Conservation (phyloP, 306 rosid genomes). For the Lathyrus tuberosus region DNA sequence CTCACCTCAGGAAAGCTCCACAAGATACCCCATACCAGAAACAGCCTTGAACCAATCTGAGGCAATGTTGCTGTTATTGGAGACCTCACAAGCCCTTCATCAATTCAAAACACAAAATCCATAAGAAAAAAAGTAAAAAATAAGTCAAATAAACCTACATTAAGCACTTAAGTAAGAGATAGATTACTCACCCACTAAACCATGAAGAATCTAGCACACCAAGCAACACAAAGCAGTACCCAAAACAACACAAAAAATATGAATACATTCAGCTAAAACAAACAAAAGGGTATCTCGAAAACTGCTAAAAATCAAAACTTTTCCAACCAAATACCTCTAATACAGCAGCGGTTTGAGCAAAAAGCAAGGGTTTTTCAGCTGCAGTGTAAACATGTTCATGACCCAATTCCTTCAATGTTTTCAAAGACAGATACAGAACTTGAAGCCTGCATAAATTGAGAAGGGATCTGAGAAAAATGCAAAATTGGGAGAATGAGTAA, state of each 20-base stretch:
- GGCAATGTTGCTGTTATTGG: slow-evolving; percentile 85
- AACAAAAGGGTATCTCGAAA: slow-evolving; percentile 36
- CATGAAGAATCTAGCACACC: slow-evolving; percentile 75
- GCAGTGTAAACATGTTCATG: slow-evolving; percentile 71
- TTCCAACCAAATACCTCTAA: slow-evolving; percentile 55
- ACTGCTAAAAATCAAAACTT: slow-evolving; percentile 22
- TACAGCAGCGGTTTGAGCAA: slow-evolving; percentile 80
- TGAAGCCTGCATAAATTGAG: slow-evolving; percentile 55
- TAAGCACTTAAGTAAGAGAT: slow-evolving; percentile 5
- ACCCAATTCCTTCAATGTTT: slow-evolving; percentile 63
- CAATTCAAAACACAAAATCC: slow-evolving; percentile 9
- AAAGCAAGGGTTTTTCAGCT: slow-evolving; percentile 69
- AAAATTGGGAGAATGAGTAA: not conserved
- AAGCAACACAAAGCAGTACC: slow-evolving; percentile 33
- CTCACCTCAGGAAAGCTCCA: slow-evolving; percentile 76
- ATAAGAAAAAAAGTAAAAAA: slow-evolving; percentile 20
- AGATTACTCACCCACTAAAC: slow-evolving; percentile 76
- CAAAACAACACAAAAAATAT: not conserved
- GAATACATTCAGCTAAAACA: slow-evolving; percentile 8
- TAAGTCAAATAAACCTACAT: slow-evolving; percentile 8
- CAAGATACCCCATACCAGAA: slow-evolving; percentile 76
- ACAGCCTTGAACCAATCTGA: slow-evolving; percentile 78
- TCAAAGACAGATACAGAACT: slow-evolving; percentile 63
- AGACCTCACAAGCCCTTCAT: slow-evolving; percentile 80
- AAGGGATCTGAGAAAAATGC: not conserved